phyloP scores from a whole-genome alignment of 257 asterid species.

The Solanum infundibuliforme region DNA sequence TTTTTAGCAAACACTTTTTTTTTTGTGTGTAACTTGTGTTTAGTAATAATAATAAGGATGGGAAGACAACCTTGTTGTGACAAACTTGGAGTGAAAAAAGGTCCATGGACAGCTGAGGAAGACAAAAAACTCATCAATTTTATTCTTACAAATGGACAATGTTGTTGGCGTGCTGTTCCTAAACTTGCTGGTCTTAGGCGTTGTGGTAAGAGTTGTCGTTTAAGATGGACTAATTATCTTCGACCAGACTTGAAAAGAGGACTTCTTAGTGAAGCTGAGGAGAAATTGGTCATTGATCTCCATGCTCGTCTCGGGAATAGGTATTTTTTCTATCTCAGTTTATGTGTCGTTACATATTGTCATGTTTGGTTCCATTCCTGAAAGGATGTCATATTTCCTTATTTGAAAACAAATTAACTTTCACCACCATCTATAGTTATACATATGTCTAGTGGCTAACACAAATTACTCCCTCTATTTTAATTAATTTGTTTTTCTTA shows the following conservation, averaged over 20 bases:
- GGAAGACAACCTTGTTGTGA: slow-evolving; percentile 98
- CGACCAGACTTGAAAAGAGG: slow-evolving; percentile 97
- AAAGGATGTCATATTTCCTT: not conserved
- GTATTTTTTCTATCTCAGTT: slow-evolving; percentile 1
- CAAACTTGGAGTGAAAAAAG: slow-evolving; percentile 91
- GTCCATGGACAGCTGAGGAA: slow-evolving; percentile 98
- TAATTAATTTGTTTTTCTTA: not conserved
- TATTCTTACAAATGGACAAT: slow-evolving; percentile 80
- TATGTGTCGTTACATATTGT: not conserved
- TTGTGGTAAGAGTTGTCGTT: slow-evolving; percentile 95
- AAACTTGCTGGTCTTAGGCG: slow-evolving; percentile 97
- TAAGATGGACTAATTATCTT: slow-evolving; percentile 93
- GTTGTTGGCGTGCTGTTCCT: slow-evolving; percentile 98
- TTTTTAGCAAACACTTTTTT: not conserved
- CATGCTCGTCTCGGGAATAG: slow-evolving; percentile 92
- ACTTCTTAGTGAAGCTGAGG: slow-evolving; percentile 79
- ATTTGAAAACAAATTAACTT: not conserved
- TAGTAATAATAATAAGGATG: slow-evolving; percentile 19
- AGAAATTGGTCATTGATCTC: slow-evolving; percentile 77
- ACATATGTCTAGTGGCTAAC: not conserved
- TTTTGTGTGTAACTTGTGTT: not conserved
- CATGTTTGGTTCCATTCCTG: too few species aligned
- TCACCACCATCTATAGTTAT: not conserved
- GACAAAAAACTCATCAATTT: slow-evolving; percentile 80
- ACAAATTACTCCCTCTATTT: not conserved